Conservation (phyloP, 1,284 basidiomycete genomes). For the Acaromyces ingoldii region DNA sequence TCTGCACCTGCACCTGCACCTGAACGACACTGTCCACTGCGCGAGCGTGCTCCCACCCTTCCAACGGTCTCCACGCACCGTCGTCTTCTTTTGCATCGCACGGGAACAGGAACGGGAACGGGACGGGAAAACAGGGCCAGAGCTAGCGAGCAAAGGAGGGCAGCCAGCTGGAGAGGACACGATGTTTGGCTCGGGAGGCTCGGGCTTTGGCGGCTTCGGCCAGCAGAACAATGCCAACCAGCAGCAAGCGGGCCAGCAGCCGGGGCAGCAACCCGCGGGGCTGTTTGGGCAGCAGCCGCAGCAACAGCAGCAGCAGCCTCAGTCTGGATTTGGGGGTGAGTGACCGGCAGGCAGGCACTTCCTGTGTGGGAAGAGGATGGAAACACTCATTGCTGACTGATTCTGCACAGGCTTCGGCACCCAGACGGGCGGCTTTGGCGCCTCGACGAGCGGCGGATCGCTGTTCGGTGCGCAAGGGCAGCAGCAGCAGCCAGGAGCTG, state of each 20-base stretch:
- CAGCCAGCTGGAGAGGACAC: no score
- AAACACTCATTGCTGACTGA: neutral
- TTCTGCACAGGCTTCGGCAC: neutral
- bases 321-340: constrained; percentile 5
- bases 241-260: constrained; percentile 15
- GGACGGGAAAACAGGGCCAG: no score
- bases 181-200: constrained; percentile 8
- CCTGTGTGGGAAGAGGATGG: neutral
- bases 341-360: neutral
- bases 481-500: constrained; percentile 37
- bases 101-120: no score
- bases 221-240: constrained; percentile 7
- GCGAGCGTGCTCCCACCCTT: no score
- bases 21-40: no score
- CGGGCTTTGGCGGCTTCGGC: constrained; percentile 10
- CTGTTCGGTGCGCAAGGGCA: constrained; percentile 7
- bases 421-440: constrained; percentile 1
- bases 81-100: no score
- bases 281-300: constrained; percentile 45
- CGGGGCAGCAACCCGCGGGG: constrained; percentile 39
- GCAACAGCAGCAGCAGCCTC: constrained; percentile 21
- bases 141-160: no score
- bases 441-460: neutral
- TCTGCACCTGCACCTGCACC: no score
- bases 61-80: no score